Evolutionary conservation across 306 rosid genomes (phyloP).

Genomic region (Castanea mollissima): DNA sequence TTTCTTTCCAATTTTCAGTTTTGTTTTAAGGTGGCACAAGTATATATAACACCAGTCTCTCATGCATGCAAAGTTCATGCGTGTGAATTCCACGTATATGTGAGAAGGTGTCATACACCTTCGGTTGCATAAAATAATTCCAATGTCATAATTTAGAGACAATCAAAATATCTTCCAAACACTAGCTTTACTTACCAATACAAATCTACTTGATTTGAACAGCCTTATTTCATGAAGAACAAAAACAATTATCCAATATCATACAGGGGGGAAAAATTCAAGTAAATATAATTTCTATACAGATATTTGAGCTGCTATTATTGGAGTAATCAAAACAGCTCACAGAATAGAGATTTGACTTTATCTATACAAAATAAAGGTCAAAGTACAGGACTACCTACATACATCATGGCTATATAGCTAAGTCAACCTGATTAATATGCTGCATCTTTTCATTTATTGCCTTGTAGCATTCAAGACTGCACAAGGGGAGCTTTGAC

Average conservation of each 20-base stretch:
- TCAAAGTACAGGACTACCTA: not conserved
- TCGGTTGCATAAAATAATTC: too few relatives aligned
- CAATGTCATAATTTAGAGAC: not conserved
- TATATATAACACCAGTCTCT: too few relatives aligned
- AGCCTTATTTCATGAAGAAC: not conserved
- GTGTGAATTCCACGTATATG: too few relatives aligned
- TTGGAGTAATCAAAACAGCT: not conserved
- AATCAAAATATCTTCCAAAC: not conserved
- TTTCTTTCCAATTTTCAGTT: too few relatives aligned
- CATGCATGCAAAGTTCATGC: too few relatives aligned
- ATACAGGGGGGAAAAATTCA: not conserved
- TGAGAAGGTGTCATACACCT: too few relatives aligned
- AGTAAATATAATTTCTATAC: not conserved
- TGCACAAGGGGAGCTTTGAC: conserved; percentile 63
- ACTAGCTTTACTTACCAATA: not conserved
- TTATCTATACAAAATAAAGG: not conserved
- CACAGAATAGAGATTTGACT: not conserved
- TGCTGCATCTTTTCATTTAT: conserved; percentile 33
- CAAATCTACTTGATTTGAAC: not conserved
- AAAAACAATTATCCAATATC: not conserved
- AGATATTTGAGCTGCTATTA: not conserved
- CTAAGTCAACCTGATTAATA: not conserved
- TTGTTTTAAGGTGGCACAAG: too few relatives aligned
- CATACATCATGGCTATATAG: not conserved
- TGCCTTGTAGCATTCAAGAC: conserved; percentile 60